Base-by-base conservation (phyloP, 1,139 yeast genomes). In the Saccharomyces hybrid region DNA sequence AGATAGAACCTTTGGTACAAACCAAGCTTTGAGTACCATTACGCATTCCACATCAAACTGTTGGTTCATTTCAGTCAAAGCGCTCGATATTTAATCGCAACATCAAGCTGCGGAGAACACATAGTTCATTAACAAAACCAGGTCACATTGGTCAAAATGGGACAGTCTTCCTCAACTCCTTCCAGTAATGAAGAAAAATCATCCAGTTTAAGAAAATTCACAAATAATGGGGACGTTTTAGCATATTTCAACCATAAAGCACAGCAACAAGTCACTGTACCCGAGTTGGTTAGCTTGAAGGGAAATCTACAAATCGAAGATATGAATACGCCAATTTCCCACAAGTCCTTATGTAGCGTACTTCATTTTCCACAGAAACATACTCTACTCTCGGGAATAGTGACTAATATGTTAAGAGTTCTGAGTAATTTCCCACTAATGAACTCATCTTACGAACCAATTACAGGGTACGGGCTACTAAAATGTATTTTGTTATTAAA, bases 381-480 rank as follows among this genome's bases (percentile, higher is more conserved):
- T 4, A 54, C 58, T 0, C 61, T 61, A 2, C 61, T 74, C 0
- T 63, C 71, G 0, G 62, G 64, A 4, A 51, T 74, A 2, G 52
- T 79, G 2, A 71, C 69, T 61, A 64, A 66, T 9, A 62, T 73
- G 20, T 63, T 76, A 2, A 60, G 65, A 23, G 69, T 69, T 38
- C 59, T 80, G 42, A 70, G 76, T 1, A 70, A 68, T 27, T 80
- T 76, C 61, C 84, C 84, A 0, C 68, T 77, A 51, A 57, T 78
- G 32, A 67, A 70, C 5, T 64, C 64, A 41, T 59, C 65, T 8
- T 64, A 66, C 3, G 66, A 70, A 6, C 64, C 71, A 1, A 61
- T 78, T n/a, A 73, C 76, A 0, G 67, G 74, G 11, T 70, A 72
- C n/a, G 76, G 76, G 2, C 53, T 81, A 34, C 59, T 79, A 32